Conservation (phyloP, 139 green algal genomes). For the Coelastrella sp. region DNA sequence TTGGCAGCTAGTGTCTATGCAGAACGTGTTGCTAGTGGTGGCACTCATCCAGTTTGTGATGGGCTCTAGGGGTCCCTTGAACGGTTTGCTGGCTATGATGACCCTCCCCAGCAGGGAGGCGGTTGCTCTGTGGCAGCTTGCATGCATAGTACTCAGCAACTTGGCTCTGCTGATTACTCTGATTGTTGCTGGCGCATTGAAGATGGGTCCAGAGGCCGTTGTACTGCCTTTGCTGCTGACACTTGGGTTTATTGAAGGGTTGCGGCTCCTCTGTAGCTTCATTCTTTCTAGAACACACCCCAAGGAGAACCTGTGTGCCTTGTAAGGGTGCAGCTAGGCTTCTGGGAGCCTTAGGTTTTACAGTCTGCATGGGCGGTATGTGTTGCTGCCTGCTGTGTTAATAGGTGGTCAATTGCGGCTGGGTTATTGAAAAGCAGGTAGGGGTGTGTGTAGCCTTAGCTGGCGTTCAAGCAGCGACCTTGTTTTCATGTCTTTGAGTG, state of each 20-base stretch:
- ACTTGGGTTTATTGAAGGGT: conserved; percentile 24
- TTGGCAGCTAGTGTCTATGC: conserved; percentile 17
- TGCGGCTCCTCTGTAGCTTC: conserved; percentile 1
- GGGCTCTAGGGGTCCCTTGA: conserved; percentile 27
- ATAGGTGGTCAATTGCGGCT: too few species aligned
- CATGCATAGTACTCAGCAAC: conserved; percentile 28
- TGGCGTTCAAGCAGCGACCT: too few species aligned
- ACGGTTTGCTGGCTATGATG: conserved; percentile 42
- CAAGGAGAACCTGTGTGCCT: conserved; percentile 39
- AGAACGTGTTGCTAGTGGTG: conserved; percentile 26
- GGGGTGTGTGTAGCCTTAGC: too few species aligned
- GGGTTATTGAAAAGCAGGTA: too few species aligned
- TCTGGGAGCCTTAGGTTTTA: too few species aligned
- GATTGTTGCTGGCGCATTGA: background rate
- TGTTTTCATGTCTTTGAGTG: background rate
- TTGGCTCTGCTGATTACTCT: conserved; percentile 5
- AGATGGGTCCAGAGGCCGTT: background rate
- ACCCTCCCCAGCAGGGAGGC: conserved; percentile 42
- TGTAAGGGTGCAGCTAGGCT: background rate
- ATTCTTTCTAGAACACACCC: conserved; percentile 15
- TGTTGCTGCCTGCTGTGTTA: too few species aligned
- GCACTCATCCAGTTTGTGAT: background rate
- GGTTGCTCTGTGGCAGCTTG: conserved; percentile 37
- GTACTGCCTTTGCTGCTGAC: conserved; percentile 19
- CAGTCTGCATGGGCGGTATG: too few species aligned